Percentiles rank a stretch among this genome's conserved stretches.
phyloP scores from a whole-genome alignment of 176 grass and related monocot species.

The Cenchrus purpureus region DNA sequence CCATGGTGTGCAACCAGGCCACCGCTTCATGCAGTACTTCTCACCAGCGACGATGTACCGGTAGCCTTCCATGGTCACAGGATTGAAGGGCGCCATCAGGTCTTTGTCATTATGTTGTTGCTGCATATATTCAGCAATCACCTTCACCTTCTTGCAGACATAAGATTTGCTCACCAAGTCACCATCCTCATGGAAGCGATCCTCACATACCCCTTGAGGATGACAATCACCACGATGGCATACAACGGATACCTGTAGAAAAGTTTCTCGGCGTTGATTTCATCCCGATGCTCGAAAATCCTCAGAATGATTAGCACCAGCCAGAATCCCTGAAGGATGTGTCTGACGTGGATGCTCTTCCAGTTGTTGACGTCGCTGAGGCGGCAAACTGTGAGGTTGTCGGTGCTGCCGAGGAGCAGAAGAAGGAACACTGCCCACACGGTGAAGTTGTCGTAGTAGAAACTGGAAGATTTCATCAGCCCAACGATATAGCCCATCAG shows the following conservation, averaged over 20 bases:
- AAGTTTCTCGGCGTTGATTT: no score
- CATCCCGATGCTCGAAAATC: no score
- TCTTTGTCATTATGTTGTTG: no score
- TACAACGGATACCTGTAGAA: not conserved
- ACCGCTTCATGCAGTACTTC: not conserved
- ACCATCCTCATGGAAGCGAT: not conserved
- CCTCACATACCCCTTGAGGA: not conserved
- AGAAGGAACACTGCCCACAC: no score
- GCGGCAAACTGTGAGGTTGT: not conserved
- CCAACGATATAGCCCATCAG: no score
- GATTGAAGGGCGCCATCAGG: not conserved
- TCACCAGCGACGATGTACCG: not conserved
- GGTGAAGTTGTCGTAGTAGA: no score
- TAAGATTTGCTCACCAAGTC: not conserved
- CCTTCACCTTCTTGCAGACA: not conserved
- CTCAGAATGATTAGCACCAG: not conserved
- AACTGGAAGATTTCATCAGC: no score
- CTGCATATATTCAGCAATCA: not conserved
- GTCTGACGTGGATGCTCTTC: not conserved
- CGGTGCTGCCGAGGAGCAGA: no score
- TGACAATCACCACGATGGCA: not conserved
- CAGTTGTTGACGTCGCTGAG: conserved; percentile 7
- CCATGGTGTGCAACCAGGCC: not conserved
- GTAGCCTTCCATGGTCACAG: conserved; percentile 24
- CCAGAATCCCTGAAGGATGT: not conserved